Conservation (phyloP, 1,284 basidiomycete species). For the Cutaneotrichosporon mucoides region DNA sequence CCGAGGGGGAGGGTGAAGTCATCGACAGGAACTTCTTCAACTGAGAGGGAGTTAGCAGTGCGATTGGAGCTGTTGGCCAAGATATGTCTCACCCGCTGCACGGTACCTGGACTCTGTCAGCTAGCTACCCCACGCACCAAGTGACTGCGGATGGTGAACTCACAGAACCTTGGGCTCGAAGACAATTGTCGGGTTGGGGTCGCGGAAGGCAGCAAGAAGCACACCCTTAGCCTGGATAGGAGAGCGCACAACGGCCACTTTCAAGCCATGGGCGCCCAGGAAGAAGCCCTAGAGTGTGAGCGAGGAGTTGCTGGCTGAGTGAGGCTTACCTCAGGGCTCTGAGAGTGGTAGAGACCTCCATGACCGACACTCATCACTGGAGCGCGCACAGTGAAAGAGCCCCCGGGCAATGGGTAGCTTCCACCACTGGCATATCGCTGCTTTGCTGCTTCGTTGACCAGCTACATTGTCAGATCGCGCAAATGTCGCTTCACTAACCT, state of each 20-base stretch:
- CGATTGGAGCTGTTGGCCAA: too few relatives aligned
- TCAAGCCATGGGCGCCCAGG: slow-evolving; percentile 81
- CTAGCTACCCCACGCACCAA: too few relatives aligned
- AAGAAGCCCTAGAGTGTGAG: slow-evolving; percentile 63
- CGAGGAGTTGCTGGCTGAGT: not conserved
- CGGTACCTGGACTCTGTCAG: slow-evolving; percentile 23
- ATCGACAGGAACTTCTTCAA: slow-evolving; percentile 87
- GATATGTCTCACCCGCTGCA: slow-evolving; percentile 26
- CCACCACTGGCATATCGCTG: slow-evolving; percentile 85
- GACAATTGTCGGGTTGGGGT: slow-evolving; percentile 89
- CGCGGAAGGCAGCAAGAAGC: slow-evolving; percentile 75
- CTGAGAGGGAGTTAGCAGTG: slow-evolving; percentile 42
- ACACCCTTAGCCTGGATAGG: slow-evolving; percentile 93
- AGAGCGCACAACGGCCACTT: slow-evolving; percentile 88
- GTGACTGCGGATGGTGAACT: slow-evolving; percentile 5
- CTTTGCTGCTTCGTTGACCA: slow-evolving; percentile 95
- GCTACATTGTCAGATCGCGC: slow-evolving; percentile 37
- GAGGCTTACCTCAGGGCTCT: slow-evolving; percentile 66
- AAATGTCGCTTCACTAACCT: slow-evolving; percentile 52
- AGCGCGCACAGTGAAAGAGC: slow-evolving; percentile 79
- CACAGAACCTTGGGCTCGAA: slow-evolving; percentile 76
- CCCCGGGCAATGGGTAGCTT: slow-evolving; percentile 60
- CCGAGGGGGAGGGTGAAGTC: slow-evolving; percentile 79
- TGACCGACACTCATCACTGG: slow-evolving; percentile 89
- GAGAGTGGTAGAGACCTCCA: slow-evolving; percentile 88